Evolutionary conservation across 2,329 filamentous ascomycete genomes (phyloP).

Genomic region (Rhytidhysteron rufulum): DNA sequence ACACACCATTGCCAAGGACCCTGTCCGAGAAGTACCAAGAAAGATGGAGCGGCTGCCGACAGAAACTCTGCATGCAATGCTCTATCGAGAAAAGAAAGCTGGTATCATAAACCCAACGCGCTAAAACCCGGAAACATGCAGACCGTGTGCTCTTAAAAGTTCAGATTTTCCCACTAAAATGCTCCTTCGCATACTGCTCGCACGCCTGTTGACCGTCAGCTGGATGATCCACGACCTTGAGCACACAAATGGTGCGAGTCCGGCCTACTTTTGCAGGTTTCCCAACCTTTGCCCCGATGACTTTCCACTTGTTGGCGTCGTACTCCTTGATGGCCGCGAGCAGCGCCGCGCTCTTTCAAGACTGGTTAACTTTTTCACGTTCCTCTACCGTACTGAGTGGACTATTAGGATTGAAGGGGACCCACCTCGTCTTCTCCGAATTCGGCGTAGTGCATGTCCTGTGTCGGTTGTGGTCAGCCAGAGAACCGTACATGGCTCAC

Average conservation of each 20-base stretch:
- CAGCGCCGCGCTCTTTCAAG: constrained; percentile 66
- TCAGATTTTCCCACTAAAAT: constrained; percentile 63
- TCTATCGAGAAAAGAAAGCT: constrained; percentile 27
- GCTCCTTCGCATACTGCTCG: constrained; percentile 94
- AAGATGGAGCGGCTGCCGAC: constrained; percentile 24
- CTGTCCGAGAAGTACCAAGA: constrained; percentile 20
- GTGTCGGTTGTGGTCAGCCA: constrained; percentile 21
- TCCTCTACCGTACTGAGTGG: neutral
- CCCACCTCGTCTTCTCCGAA: constrained; percentile 93
- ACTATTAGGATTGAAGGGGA: too few relatives aligned
- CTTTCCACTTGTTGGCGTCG: constrained; percentile 98
- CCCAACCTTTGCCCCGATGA: constrained; percentile 91
- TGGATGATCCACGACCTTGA: constrained; percentile 5
- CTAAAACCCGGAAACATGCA: constrained; percentile 33
- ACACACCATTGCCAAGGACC: constrained; percentile 21
- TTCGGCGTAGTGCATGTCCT: constrained; percentile 99
- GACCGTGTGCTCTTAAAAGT: constrained; percentile 37
- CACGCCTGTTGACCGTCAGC: constrained; percentile 56
- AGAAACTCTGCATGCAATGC: constrained; percentile 27
- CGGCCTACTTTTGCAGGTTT: constrained; percentile 85
- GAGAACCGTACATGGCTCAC: constrained; percentile 10
- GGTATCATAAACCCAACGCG: constrained; percentile 34
- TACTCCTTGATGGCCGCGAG: constrained; percentile 97
- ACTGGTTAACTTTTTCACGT: constrained; percentile 5
- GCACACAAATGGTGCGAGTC: constrained; percentile 7